A percentile compares a stretch with the other conserved stretches of the same genome.
Conservation (phyloP, 108 stramenopile genomes). For the Stephanodiscus minutulus region DNA sequence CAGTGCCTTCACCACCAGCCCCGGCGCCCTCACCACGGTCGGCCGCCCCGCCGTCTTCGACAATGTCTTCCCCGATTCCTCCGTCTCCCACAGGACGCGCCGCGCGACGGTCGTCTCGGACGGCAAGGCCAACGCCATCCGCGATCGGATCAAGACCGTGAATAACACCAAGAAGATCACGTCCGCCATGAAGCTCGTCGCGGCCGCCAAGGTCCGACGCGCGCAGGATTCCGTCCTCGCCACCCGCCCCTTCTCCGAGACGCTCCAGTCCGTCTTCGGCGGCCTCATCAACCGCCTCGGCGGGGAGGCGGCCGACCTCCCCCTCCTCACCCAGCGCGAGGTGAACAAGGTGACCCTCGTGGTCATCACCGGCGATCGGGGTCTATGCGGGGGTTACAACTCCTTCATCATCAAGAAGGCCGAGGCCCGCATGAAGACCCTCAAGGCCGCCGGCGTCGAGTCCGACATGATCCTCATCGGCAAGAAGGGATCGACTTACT, state of each 20-base stretch:
- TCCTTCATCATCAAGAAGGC: conserved; percentile 96
- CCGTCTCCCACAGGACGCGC: conserved; percentile 65
- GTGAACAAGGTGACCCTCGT: conserved; percentile 95
- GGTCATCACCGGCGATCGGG: conserved; percentile 92
- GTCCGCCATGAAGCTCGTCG: conserved; percentile 98
- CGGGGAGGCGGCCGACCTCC: conserved; percentile 88
- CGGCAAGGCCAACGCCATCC: conserved; percentile 91
- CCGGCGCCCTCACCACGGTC: conserved; percentile 60
- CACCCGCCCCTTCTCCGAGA: conserved; percentile 96
- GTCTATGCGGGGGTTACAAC: conserved; percentile 97
- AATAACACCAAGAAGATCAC: conserved; percentile 94
- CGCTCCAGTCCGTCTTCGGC: conserved; percentile 93
- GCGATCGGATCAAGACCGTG: conserved; percentile 89
- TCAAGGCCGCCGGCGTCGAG: conserved; percentile 81
- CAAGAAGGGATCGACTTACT: conserved; percentile 91
- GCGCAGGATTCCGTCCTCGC: conserved; percentile 96
- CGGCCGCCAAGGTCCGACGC: conserved; percentile 96
- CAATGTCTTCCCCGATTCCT: conserved; percentile 41
- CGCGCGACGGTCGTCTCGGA: conserved; percentile 87
- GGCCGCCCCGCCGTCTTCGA: conserved; percentile 35
- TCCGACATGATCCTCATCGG: conserved; percentile 89
- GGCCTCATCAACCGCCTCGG: conserved; percentile 86
- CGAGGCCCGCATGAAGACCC: conserved; percentile 85
- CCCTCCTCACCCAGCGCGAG: conserved; percentile 92
- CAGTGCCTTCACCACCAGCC: conserved; percentile 42